Evolutionary conservation across 1,284 basidiomycete species (phyloP).

Genomic region (Moesziomyces parantarcticus): DNA sequence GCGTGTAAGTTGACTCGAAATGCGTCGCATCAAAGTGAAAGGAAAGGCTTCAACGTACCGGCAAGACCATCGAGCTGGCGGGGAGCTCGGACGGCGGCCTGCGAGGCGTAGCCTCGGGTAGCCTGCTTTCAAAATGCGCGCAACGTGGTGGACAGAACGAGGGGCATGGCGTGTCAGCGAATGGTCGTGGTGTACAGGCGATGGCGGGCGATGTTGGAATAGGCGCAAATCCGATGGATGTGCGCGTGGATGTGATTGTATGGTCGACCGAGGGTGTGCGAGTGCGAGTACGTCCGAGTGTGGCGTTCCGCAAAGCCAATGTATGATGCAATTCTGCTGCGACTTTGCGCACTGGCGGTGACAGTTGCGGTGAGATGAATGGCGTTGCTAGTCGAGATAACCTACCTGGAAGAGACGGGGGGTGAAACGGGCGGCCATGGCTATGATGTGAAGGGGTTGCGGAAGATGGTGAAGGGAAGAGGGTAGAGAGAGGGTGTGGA

Average conservation of each 20-base stretch:
- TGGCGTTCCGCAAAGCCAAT: background rate
- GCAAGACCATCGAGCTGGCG: constrained; percentile 61
- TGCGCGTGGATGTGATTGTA: too few relatives aligned
- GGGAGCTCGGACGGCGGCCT: constrained; percentile 60
- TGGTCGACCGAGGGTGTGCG: background rate
- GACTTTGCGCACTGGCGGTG: background rate
- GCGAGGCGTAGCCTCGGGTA: constrained; percentile 66
- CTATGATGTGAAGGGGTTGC: constrained; percentile 8
- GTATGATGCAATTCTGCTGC: background rate
- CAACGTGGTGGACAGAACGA: too few relatives aligned
- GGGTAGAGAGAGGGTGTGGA: constrained; percentile 8
- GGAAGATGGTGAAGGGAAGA: constrained; percentile 2
- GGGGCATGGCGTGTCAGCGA: background rate
- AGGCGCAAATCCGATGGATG: background rate
- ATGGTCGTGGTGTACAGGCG: background rate
- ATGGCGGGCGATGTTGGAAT: background rate
- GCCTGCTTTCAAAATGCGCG: constrained; percentile 30
- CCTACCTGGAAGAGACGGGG: constrained; percentile 56
- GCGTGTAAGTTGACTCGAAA: background rate
- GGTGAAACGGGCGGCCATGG: constrained; percentile 54
- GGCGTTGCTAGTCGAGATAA: background rate
- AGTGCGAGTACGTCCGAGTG: background rate
- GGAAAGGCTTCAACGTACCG: constrained; percentile 34
- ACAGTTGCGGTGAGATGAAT: background rate
- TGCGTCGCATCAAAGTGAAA: background rate